Evolutionary conservation across 2,329 filamentous ascomycete species (phyloP).

Genomic region (Diaporthe velutina): DNA sequence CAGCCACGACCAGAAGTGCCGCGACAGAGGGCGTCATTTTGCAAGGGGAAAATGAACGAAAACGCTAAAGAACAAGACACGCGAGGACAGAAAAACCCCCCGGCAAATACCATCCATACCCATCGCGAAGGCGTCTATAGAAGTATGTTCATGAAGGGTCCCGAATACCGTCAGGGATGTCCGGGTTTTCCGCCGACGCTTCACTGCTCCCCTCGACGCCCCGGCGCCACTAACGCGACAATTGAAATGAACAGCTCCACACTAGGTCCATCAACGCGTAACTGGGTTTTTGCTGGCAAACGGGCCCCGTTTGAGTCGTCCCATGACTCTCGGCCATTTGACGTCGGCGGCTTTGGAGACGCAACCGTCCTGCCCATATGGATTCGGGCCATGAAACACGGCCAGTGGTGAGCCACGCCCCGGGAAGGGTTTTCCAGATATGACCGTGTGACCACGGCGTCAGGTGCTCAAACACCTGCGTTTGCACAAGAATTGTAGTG

Average conservation of each 20-base stretch:
- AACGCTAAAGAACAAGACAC: background rate
- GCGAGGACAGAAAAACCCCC: too few species aligned
- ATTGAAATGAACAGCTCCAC: conserved; percentile 12
- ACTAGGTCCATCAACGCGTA: background rate
- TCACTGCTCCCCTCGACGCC: too few species aligned
- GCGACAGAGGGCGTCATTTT: background rate
- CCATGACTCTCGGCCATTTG: background rate
- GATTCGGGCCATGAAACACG: background rate
- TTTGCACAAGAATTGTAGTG: too few species aligned
- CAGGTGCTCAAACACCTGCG: background rate
- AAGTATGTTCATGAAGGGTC: background rate
- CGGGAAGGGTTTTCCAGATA: background rate
- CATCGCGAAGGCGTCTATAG: background rate
- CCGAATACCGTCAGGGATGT: background rate
- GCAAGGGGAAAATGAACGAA: background rate
- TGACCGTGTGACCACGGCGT: background rate
- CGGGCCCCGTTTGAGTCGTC: background rate
- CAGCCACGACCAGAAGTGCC: background rate
- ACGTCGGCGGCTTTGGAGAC: background rate
- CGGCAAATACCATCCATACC: background rate
- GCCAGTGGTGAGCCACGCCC: background rate
- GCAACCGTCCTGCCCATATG: background rate
- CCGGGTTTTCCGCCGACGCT: conserved; percentile 7
- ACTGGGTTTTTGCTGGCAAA: background rate
- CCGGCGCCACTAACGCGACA: background rate